Conservation (phyloP, 2,329 filamentous ascomycete species). For the Paradendryphiella salina region DNA sequence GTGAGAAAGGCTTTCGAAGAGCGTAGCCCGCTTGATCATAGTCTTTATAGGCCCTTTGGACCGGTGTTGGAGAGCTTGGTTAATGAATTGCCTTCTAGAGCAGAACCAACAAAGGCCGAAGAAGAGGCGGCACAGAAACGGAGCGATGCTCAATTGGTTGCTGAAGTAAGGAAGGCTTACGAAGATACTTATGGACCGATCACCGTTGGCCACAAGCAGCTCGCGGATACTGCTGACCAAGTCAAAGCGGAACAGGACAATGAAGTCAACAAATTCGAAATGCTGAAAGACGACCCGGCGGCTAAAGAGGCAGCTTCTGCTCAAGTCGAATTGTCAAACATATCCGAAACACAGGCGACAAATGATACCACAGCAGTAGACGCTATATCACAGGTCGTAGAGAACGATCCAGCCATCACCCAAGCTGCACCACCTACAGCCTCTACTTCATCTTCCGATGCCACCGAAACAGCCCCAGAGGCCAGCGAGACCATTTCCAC, state of each 20-base stretch:
- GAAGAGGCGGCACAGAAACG: constrained; percentile 15
- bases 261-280: constrained; percentile 9
- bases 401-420: not conserved
- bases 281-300: constrained; percentile 22
- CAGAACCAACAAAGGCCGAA: constrained; percentile 11
- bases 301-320: not conserved
- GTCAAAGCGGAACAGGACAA: not conserved
- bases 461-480: not conserved
- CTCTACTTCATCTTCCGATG: not conserved
- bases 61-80: constrained; percentile 32
- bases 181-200: constrained; percentile 37
- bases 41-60: constrained; percentile 39
- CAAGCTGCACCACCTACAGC: not conserved
- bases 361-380: not conserved
- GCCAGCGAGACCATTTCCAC: not conserved
- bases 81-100: constrained; percentile 15
- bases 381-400: not conserved
- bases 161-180: constrained; percentile 32
- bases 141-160: constrained; percentile 27
- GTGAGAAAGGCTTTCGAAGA: constrained; percentile 23
- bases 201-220: constrained; percentile 29
- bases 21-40: constrained; percentile 33
- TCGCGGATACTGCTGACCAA: constrained; percentile 2
- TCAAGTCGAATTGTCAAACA: not conserved
- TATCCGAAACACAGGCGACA: not conserved